Conservation (phyloP, 345 rosid genomes). For the Aethionema arabicum region DNA sequence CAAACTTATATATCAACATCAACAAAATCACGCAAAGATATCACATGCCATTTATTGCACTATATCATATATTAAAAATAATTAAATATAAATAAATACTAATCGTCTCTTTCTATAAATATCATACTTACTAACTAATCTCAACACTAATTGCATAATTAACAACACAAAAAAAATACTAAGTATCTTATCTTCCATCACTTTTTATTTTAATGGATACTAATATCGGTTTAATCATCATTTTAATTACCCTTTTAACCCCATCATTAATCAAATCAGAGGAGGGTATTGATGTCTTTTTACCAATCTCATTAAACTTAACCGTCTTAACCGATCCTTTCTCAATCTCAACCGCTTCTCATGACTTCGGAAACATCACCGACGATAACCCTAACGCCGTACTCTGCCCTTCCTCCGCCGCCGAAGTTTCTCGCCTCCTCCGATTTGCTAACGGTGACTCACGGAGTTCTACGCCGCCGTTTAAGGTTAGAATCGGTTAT, state of each 20-base stretch:
- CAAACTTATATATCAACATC: conserved; percentile 27
- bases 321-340: conserved; percentile 46
- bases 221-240: conserved; percentile 23
- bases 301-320: conserved; percentile 39
- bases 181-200: conserved; percentile 1
- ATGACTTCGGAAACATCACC: conserved; percentile 65
- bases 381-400: conserved; percentile 56
- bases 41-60: conserved; percentile 22
- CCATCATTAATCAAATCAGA: conserved; percentile 26
- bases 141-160: conserved; percentile 24
- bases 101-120: conserved; percentile 1
- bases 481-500: no score
- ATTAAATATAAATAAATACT: no score
- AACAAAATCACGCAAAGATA: conserved; percentile 34
- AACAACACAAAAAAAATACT: conserved; percentile 18
- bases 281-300: conserved; percentile 27
- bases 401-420: conserved; percentile 54
- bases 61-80: neutral
- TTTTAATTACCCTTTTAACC: conserved; percentile 17
- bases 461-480: no score
- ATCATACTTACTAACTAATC: conserved; percentile 15
- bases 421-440: conserved; percentile 53
- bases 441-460: conserved; percentile 37
- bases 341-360: conserved; percentile 48
- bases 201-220: conserved; percentile 21